Conservation (phyloP, 129 eudicot genomes). For the Helianthus annuus region HanXRQr2.0-SUNRISE NC_035446.2:130286499-130286998, state of each 20-base stretch:
- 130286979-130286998: conserved; percentile 78
- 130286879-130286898: conserved; percentile 85
- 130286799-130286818: conserved; percentile 53
- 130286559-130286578: conserved; percentile 66
- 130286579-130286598: conserved; percentile 62
- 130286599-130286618: conserved; percentile 65
- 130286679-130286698: conserved; percentile 62
- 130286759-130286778: conserved; percentile 67
- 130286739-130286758: conserved; percentile 62
- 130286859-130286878: conserved; percentile 74
- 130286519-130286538: conserved; percentile 51
- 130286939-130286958: conserved; percentile 58
- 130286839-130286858: conserved; percentile 60
- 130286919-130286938: conserved; percentile 43
- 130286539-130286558: conserved; percentile 59
- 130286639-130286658: conserved; percentile 52
- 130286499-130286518: conserved; percentile 68
- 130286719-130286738: conserved; percentile 53
- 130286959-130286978: conserved; percentile 87
- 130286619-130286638: conserved; percentile 40
- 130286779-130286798: conserved; percentile 61
- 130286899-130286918: conserved; percentile 63
- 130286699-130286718: conserved; percentile 47
- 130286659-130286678: conserved; percentile 76
- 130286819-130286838: conserved; percentile 62